Percentiles rank a stretch among this genome's conserved stretches.
phyloP scores from a whole-genome alignment of 208 protist species.

The Lotmaria passim region DNA sequence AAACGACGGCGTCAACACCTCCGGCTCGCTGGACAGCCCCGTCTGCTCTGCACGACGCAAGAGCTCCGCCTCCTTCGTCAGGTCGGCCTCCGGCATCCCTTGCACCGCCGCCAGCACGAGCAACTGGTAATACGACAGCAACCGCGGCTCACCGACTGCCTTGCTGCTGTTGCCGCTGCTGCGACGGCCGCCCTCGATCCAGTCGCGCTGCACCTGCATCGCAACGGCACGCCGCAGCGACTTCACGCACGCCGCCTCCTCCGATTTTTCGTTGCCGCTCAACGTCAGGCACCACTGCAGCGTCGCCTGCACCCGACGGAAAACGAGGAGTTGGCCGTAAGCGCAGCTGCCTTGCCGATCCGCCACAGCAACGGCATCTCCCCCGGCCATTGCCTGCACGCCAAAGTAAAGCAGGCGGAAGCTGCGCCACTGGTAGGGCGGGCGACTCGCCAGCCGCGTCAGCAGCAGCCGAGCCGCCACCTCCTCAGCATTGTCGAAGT shows the following conservation, averaged over 20 bases:
- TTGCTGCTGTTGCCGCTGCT: slow-evolving; percentile 1
- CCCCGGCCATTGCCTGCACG: slow-evolving; percentile 7
- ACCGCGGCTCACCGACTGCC: not conserved
- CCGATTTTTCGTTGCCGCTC: slow-evolving; percentile 11
- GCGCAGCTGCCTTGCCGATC: slow-evolving; percentile 31
- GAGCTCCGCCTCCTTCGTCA: slow-evolving; percentile 60
- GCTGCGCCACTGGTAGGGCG: slow-evolving; percentile 48
- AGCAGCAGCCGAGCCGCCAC: slow-evolving; percentile 45
- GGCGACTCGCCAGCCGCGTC: slow-evolving; percentile 50
- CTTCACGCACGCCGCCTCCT: slow-evolving; percentile 14
- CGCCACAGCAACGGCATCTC: not conserved
- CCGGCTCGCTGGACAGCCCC: slow-evolving; percentile 32
- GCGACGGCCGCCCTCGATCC: slow-evolving; percentile 13
- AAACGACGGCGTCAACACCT: slow-evolving; percentile 38
- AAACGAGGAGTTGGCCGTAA: slow-evolving; percentile 49
- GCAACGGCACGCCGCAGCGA: slow-evolving; percentile 11
- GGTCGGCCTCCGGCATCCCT: slow-evolving; percentile 72
- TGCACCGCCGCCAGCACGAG: slow-evolving; percentile 57
- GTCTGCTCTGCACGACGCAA: slow-evolving; percentile 55
- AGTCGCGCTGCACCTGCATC: slow-evolving; percentile 8
- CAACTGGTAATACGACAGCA: slow-evolving; percentile 78
- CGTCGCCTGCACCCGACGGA: slow-evolving; percentile 43
- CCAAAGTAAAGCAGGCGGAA: slow-evolving; percentile 48
- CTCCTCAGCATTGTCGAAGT: slow-evolving; percentile 61
- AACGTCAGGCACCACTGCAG: slow-evolving; percentile 42